Percentiles rank a stretch among this genome's conserved stretches.
Conservation (phyloP, 2,329 filamentous ascomycete species). For the Calonectria leucothoes region DNA sequence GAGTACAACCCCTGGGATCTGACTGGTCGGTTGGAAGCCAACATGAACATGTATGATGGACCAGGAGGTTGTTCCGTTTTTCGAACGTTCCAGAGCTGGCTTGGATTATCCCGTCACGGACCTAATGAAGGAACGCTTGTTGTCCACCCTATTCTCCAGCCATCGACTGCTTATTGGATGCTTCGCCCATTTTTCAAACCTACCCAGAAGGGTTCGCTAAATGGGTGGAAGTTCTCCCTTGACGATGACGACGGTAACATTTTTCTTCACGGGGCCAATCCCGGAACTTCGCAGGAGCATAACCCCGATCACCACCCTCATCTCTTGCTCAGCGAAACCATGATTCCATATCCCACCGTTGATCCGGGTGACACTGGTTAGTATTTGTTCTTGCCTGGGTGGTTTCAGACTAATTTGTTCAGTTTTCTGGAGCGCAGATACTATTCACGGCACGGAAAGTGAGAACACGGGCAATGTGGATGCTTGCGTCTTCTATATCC, state of each 20-base stretch:
- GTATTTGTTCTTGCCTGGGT: background rate
- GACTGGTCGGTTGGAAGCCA: background rate
- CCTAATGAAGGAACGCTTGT: background rate
- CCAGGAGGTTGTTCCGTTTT: constrained; percentile 16
- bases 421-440: background rate
- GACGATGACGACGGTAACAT: background rate
- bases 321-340: background rate
- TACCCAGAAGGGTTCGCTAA: background rate
- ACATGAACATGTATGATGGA: constrained; percentile 15
- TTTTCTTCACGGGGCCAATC: background rate
- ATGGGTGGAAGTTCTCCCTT: background rate
- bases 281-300: background rate
- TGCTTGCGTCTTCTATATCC: background rate
- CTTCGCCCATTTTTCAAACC: constrained; percentile 2
- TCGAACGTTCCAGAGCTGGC: constrained; percentile 8
- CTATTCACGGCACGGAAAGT: background rate
- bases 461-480: background rate
- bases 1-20: background rate
- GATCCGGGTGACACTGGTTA: background rate
- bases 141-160: background rate
- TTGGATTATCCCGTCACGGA: background rate
- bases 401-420: background rate
- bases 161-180: background rate
- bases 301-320: background rate
- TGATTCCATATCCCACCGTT: background rate